Conservation (phyloP, 345 rosid genomes). For the Angophora floribunda region DNA sequence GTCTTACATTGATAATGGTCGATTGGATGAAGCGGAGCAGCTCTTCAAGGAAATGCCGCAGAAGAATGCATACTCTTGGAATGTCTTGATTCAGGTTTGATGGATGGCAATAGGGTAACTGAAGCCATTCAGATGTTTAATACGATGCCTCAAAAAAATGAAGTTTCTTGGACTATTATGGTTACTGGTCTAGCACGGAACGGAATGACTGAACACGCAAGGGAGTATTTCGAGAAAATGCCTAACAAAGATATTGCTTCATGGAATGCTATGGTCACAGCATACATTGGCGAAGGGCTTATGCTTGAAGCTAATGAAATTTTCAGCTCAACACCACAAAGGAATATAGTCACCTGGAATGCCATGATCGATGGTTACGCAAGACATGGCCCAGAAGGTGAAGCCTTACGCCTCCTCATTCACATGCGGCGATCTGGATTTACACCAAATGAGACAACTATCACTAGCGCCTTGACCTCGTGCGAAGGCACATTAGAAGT, state of each 20-base stretch:
- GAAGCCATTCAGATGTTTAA: slow-evolving; percentile 22
- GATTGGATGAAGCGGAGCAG: slow-evolving; percentile 14
- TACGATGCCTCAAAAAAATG: slow-evolving; percentile 24
- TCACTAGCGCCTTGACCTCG: slow-evolving; percentile 21
- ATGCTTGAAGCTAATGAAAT: slow-evolving; percentile 17
- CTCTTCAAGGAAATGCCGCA: slow-evolving; percentile 23
- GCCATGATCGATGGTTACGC: slow-evolving; percentile 24
- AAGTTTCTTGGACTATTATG: slow-evolving; percentile 28
- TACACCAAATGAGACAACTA: slow-evolving; percentile 17
- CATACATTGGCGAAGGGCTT: slow-evolving; percentile 11
- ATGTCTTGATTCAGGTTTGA: slow-evolving; percentile 27
- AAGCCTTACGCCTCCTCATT: slow-evolving; percentile 16
- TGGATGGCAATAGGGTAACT: slow-evolving; percentile 7
- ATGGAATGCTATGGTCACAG: slow-evolving; percentile 34
- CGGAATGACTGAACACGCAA: slow-evolving; percentile 15
- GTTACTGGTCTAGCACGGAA: slow-evolving; percentile 21
- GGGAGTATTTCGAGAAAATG: slow-evolving; percentile 18
- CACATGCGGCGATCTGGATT: slow-evolving; percentile 12
- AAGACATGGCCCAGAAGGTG: slow-evolving; percentile 18
- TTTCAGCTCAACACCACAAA: slow-evolving; percentile 17
- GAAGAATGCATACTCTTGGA: slow-evolving; percentile 22
- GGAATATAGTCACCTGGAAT: slow-evolving; percentile 28
- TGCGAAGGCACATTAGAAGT: slow-evolving; percentile 12
- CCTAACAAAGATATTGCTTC: slow-evolving; percentile 18
- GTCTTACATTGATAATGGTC: slow-evolving; percentile 17